Percentiles rank a stretch among this genome's conserved stretches.
These are phyloP conservation scores for Diaporthe sp. DNA, from an alignment of 2,329 filamentous ascomycete species.

Conservation along the genomic window DNA sequence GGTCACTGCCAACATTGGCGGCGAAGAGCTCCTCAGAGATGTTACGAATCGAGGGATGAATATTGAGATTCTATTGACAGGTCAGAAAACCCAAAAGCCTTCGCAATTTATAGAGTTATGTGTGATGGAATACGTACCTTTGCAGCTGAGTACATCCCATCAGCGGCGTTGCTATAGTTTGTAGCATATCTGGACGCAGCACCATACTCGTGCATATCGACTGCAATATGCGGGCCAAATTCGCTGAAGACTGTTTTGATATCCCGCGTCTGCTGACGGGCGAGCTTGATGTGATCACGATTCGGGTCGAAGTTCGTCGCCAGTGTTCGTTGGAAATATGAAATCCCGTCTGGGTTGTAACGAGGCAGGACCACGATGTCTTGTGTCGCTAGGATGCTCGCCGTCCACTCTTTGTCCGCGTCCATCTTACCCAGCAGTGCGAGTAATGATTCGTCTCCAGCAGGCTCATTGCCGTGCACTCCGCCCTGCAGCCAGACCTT, in stretches of 20 bases:
- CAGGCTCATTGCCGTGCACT: slow-evolving; percentile 10
- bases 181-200: neutral
- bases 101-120: fast-evolving
- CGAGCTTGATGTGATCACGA: slow-evolving; percentile 13
- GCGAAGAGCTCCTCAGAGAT: slow-evolving; percentile 11
- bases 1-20: neutral
- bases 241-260: slow-evolving; percentile 4
- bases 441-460: slow-evolving; percentile 13
- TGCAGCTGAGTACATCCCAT: slow-evolving; percentile 18
- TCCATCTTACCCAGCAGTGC: slow-evolving; percentile 21
- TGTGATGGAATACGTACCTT: neutral
- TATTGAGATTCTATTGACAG: neutral
- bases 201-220: slow-evolving; percentile 18
- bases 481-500: slow-evolving; percentile 26
- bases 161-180: slow-evolving; percentile 14
- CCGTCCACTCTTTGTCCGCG: neutral
- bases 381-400: slow-evolving; percentile 3
- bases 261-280: slow-evolving; percentile 2
- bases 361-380: slow-evolving; percentile 17
- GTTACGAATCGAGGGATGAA: neutral
- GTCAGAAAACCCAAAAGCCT: neutral
- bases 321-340: slow-evolving; percentile 2
- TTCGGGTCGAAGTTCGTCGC: slow-evolving; percentile 15
- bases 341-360: slow-evolving; percentile 10
- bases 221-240: neutral